Evolutionary conservation across 2,329 filamentous ascomycete species (phyloP).

Genomic region (Bipolaris oryzae): DNA sequence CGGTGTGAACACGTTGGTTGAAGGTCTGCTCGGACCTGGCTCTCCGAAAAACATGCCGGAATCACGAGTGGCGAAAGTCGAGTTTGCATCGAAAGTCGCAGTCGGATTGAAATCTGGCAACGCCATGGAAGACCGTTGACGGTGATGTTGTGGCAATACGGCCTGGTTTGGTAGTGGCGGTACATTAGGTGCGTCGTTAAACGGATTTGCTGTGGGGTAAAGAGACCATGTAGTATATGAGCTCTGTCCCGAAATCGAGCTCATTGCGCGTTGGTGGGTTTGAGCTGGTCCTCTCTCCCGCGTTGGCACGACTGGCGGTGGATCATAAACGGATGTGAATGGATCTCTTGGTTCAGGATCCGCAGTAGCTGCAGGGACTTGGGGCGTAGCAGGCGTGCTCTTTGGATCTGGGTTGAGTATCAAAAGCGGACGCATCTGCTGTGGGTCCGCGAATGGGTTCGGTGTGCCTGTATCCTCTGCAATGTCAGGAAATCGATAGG

Average conservation of each 20-base stretch:
- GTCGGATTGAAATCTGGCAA: slow-evolving; percentile 21
- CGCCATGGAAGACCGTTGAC: slow-evolving; percentile 27
- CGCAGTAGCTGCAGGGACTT: slow-evolving; percentile 30
- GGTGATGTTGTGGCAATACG: slow-evolving; percentile 30
- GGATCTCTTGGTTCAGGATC: slow-evolving; percentile 32
- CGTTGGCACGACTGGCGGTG: slow-evolving; percentile 33
- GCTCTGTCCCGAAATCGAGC: slow-evolving; percentile 36
- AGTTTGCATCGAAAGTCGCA: slow-evolving; percentile 30
- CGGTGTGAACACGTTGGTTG: slow-evolving; percentile 34
- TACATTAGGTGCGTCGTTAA: slow-evolving; percentile 31
- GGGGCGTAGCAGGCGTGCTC: slow-evolving; percentile 34
- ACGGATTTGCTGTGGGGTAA: slow-evolving; percentile 32
- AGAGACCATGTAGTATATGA: slow-evolving; percentile 41
- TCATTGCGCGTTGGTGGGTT: slow-evolving; percentile 38
- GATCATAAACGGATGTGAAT: slow-evolving; percentile 39
- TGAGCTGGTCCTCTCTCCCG: slow-evolving; percentile 29
- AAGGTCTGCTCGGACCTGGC: slow-evolving; percentile 43
- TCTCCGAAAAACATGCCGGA: slow-evolving; percentile 41
- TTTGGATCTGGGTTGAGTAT: slow-evolving; percentile 36
- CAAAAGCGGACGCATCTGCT: slow-evolving; percentile 26
- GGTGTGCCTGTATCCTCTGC: slow-evolving; percentile 31
- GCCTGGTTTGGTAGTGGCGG: slow-evolving; percentile 34
- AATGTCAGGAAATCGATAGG: slow-evolving; percentile 38
- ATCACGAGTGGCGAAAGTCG: slow-evolving; percentile 31
- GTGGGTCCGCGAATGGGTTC: slow-evolving; percentile 41